Percentiles rank a stretch among this genome's conserved stretches.
Conservation (phyloP, 2,329 filamentous ascomycete genomes). For the Macrophomina phaseolina region DNA sequence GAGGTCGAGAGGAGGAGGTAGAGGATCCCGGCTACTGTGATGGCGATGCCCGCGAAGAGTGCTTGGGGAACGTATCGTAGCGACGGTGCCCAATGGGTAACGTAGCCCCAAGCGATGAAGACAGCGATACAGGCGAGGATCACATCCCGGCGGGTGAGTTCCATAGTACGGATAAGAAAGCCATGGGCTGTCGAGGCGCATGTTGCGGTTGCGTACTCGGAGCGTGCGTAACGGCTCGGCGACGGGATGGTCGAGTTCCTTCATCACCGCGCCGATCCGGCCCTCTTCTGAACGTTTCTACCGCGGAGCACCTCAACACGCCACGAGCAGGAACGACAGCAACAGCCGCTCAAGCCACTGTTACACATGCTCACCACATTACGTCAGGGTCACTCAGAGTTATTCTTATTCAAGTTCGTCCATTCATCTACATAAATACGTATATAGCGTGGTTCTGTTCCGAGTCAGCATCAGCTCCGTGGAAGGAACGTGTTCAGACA, state of each 20-base stretch:
- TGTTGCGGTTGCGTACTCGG: constrained; percentile 25
- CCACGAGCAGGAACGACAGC: not conserved
- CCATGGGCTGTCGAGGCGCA: constrained; percentile 32
- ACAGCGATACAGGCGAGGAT: constrained; percentile 69
- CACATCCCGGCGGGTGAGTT: constrained; percentile 73
- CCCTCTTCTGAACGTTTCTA: not conserved
- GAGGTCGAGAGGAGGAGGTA: constrained; percentile 68
- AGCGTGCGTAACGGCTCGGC: constrained; percentile 21
- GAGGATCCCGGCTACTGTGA: constrained; percentile 60
- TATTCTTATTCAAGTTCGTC: not conserved
- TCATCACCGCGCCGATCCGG: constrained; percentile 14
- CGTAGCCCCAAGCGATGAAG: constrained; percentile 88
- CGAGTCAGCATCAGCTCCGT: constrained; percentile 2
- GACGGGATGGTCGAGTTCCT: not conserved
- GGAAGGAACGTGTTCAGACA: not conserved
- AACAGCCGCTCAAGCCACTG: not conserved
- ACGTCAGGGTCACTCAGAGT: not conserved
- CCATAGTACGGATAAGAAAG: constrained; percentile 57
- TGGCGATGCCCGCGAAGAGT: constrained; percentile 71
- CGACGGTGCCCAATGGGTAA: constrained; percentile 79
- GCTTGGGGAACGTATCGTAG: constrained; percentile 87
- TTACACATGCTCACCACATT: not conserved
- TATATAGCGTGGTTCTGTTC: not conserved
- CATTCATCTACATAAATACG: not conserved
- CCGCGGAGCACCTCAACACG: not conserved